These are phyloP conservation scores for Suhomyces taliae DNA, from an alignment of 1,139 yeast genomes.

Conservation along the genomic window DNA sequence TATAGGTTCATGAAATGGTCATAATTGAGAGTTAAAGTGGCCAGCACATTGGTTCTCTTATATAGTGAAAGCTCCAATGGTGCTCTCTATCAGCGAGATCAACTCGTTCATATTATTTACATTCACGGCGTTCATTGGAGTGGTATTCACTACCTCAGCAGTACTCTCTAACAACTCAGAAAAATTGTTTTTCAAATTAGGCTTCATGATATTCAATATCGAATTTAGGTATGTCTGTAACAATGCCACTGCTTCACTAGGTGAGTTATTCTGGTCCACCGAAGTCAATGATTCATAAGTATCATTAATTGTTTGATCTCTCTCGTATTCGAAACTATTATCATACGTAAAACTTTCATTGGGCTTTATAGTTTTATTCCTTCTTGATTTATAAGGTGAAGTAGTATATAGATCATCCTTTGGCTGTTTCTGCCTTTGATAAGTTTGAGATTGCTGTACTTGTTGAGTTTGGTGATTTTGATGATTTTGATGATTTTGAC, in stretches of 20 bases:
- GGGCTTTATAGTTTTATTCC: neutral
- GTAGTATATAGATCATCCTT: neutral
- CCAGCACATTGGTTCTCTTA: neutral
- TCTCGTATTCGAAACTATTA: conserved; percentile 9
- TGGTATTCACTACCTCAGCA: conserved; percentile 16
- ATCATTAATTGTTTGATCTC: conserved; percentile 16
- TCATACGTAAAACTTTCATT: conserved; percentile 4
- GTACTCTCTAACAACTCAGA: conserved; percentile 18
- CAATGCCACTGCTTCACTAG: conserved; percentile 13
- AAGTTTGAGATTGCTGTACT: neutral
- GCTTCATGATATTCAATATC: conserved; percentile 14
- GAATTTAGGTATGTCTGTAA: conserved; percentile 13
- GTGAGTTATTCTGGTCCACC: conserved; percentile 9
- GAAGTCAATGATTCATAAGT: conserved; percentile 19
- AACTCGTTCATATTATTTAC: conserved; percentile 21
- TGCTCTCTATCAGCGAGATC: conserved; percentile 24
- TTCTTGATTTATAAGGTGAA: conserved; percentile 1
- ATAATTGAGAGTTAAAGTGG: too few species aligned
- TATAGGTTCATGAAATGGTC: too few species aligned
- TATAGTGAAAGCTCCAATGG: conserved; percentile 24
- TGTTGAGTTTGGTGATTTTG: too few species aligned
- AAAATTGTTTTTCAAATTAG: conserved; percentile 14
- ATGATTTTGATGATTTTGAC: too few species aligned
- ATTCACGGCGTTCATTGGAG: conserved; percentile 19
- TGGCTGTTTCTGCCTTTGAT: neutral